phyloP scores from a whole-genome alignment of 1,139 yeast species.

The Yamadazyma jaroonii region DNA sequence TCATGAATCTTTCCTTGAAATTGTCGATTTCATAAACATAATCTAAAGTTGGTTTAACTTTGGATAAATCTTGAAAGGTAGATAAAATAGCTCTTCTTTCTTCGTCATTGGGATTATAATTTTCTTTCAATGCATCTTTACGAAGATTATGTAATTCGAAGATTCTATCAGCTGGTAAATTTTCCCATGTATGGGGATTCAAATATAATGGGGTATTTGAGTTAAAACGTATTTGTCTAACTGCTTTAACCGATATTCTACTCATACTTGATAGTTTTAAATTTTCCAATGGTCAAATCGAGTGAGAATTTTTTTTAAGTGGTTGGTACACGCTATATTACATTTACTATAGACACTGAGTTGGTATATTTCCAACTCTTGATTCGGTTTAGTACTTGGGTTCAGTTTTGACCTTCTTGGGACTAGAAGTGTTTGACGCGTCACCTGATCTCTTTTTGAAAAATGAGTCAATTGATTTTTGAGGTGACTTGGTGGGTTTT shows the following conservation, averaged over 20 bases:
- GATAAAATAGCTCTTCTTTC: slow-evolving; percentile 47
- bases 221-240: slow-evolving; percentile 9
- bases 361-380: not conserved
- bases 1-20: slow-evolving; percentile 45
- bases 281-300: not conserved
- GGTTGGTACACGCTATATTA: not conserved
- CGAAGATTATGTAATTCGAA: slow-evolving; percentile 60
- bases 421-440: slow-evolving; percentile 1
- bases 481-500: slow-evolving; percentile 18
- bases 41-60: slow-evolving; percentile 35
- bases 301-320: slow-evolving; percentile 4
- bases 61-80: slow-evolving; percentile 34
- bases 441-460: slow-evolving; percentile 16
- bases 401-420: slow-evolving; percentile 6
- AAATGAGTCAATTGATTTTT: slow-evolving; percentile 27
- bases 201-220: slow-evolving; percentile 29
- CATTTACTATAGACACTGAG: not conserved
- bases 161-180: slow-evolving; percentile 61
- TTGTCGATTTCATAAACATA: slow-evolving; percentile 46
- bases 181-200: slow-evolving; percentile 69
- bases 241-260: not conserved
- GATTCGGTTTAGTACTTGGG: not conserved
- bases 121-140: slow-evolving; percentile 52
- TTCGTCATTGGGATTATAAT: slow-evolving; percentile 52
- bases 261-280: not conserved